Conservation (phyloP, 1,284 basidiomycete species). For the Malassezia nana region DNA sequence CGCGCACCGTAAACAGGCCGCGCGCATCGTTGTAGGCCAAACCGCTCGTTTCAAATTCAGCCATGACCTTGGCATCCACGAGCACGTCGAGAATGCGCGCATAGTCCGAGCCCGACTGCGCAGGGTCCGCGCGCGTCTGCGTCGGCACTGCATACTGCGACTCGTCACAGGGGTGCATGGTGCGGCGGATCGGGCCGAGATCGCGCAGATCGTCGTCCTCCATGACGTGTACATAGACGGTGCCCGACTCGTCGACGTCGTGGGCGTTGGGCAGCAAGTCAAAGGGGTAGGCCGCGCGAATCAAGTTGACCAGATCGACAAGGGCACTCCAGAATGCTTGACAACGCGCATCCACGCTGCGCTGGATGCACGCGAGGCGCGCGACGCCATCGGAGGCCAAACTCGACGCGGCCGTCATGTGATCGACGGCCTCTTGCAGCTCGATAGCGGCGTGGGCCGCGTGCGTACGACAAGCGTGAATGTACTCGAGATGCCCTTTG, state of each 20-base stretch:
- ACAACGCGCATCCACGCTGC: not conserved
- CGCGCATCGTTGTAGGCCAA: constrained; percentile 33
- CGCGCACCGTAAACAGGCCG: constrained; percentile 24
- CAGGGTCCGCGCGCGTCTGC: constrained; percentile 76
- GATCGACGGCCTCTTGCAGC: not conserved
- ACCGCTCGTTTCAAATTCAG: constrained; percentile 51
- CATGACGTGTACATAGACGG: constrained; percentile 58
- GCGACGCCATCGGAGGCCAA: constrained; percentile 3
- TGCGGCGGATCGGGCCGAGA: constrained; percentile 67
- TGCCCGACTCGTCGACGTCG: constrained; percentile 38
- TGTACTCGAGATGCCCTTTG: constrained; percentile 64
- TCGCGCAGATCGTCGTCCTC: constrained; percentile 85
- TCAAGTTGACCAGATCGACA: constrained; percentile 59
- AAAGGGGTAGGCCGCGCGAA: constrained; percentile 63
- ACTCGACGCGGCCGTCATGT: not conserved
- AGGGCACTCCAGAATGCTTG: constrained; percentile 62
- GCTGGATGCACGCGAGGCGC: constrained; percentile 4
- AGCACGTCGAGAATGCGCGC: constrained; percentile 72
- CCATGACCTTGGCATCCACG: constrained; percentile 62
- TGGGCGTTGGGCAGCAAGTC: constrained; percentile 56
- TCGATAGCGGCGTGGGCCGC: constrained; percentile 16
- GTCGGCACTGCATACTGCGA: constrained; percentile 19
- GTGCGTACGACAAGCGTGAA: constrained; percentile 47
- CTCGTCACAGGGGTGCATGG: constrained; percentile 35
- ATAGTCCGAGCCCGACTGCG: constrained; percentile 68